Conservation (phyloP, 768 basidiomycete species). For the Suillus subluteus region DNA sequence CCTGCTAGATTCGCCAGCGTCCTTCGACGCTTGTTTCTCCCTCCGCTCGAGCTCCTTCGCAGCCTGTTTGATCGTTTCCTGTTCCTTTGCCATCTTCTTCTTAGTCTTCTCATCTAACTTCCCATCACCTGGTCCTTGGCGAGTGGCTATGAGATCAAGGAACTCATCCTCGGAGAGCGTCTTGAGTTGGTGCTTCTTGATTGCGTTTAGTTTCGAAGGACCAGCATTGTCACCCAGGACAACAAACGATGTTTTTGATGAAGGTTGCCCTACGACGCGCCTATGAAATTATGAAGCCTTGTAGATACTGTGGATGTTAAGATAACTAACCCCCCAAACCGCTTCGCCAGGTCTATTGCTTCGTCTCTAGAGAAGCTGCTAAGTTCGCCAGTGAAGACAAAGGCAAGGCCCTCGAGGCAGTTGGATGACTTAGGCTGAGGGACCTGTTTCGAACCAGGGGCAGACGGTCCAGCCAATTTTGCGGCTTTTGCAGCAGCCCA, state of each 20-base stretch:
- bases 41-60: constrained; percentile 80
- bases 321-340: constrained; percentile 82
- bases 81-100: constrained; percentile 82
- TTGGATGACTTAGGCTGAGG: constrained; percentile 78
- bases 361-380: constrained; percentile 87
- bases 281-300: constrained; percentile 42
- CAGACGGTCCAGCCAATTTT: constrained; percentile 59
- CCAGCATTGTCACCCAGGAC: constrained; percentile 89
- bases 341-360: constrained; percentile 85
- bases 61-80: constrained; percentile 68
- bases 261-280: constrained; percentile 85
- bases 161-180: constrained; percentile 90
- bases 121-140: constrained; percentile 51
- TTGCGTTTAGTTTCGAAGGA: constrained; percentile 82
- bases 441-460: constrained; percentile 59
- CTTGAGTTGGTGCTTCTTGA: constrained; percentile 76
- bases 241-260: constrained; percentile 88
- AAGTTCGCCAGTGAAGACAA: constrained; percentile 97
- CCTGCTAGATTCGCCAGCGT: constrained; percentile 24
- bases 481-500: constrained; percentile 63
- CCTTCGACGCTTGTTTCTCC: constrained; percentile 58
- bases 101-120: constrained; percentile 75
- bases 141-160: constrained; percentile 76
- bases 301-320: neutral
- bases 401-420: constrained; percentile 82